Base-by-base conservation (phyloP, 768 basidiomycete species). In the Trametes punicea region DNA sequence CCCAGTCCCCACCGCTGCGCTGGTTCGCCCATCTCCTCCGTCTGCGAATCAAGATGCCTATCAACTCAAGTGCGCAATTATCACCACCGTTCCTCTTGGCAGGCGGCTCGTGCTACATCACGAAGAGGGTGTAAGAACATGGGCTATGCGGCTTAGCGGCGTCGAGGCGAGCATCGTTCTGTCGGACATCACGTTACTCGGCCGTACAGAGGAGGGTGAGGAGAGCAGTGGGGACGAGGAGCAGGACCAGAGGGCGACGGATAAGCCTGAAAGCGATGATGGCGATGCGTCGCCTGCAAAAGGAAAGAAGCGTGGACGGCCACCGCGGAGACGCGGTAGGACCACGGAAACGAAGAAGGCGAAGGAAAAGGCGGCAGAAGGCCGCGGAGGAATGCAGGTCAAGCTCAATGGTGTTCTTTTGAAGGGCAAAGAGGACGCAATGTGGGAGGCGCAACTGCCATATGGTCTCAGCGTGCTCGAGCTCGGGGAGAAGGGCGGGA, bases 121-220 rank as follows among this genome's bases (percentile, higher is more conserved):
- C 52, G 75, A 75, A 39, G 87, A 90, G 49, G 87, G 89, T 4
- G 90, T 92, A 45, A 82, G 79, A 65, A 81, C 72, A 31, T 92
- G 90, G 90, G 81, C 82, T 4, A 73, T 90, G 68, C 77, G 83
- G 44, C 75, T 91, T 30, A 73, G 74, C 9, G 73, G 74, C 1
- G 77, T 75, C 8, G 90, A 92, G 65, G 77, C 77, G 3, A 76
- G 75, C 2, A 49, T 92, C 16, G 68, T 77, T 54, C 66, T 92
- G 33, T 73, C 73, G 40, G 77, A 81, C 51, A 72, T 89, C 45
- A 71, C 70, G 20, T 85, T 85, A 51, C 60, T 82, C 29, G 25
- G 26, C 8, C 27, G 29, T 7, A 34, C 25, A 50, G 74, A 74
- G 26, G 80, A 79, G 11, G 82, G 82, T 18, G 87, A 85, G 11